phyloP scores from a whole-genome alignment of 495 filamentous ascomycete species.

The Xylaria flabelliformis region DNA sequence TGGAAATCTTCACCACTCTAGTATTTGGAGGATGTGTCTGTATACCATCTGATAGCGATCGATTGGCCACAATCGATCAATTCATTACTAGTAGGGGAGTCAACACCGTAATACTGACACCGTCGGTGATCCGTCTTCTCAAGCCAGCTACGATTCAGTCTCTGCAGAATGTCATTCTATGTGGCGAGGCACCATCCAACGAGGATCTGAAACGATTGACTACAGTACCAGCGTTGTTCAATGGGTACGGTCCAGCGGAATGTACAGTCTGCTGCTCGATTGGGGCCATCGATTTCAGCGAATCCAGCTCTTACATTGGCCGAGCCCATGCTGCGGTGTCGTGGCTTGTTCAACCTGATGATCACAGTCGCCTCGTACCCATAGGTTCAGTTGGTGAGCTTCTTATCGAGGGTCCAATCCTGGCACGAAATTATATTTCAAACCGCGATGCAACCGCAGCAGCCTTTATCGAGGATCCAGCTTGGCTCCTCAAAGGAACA shows the following conservation, averaged over 20 bases:
- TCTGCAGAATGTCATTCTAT: neutral
- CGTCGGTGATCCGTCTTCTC: neutral
- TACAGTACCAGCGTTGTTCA: conserved; percentile 30
- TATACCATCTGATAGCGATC: neutral
- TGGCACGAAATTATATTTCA: conserved; percentile 61
- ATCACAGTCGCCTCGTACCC: conserved; percentile 27
- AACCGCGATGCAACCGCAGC: conserved; percentile 58
- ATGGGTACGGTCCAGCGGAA: conserved; percentile 62
- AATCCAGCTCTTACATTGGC: neutral
- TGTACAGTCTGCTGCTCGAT: neutral
- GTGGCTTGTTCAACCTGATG: conserved; percentile 28
- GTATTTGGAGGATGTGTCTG: neutral
- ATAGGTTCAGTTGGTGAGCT: conserved; percentile 58
- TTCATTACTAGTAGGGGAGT: neutral
- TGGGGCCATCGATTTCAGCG: neutral
- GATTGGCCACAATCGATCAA: neutral
- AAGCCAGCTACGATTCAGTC: neutral
- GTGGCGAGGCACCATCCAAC: neutral
- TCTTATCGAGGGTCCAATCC: conserved; percentile 54
- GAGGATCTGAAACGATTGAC: neutral
- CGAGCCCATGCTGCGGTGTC: neutral
- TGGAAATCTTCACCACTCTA: neutral
- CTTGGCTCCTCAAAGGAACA: conserved; percentile 29
- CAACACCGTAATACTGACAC: neutral
- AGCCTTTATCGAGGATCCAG: conserved; percentile 54